phyloP scores from a whole-genome alignment of 2,329 filamentous ascomycete genomes.

The Byssothecium circinans region DNA sequence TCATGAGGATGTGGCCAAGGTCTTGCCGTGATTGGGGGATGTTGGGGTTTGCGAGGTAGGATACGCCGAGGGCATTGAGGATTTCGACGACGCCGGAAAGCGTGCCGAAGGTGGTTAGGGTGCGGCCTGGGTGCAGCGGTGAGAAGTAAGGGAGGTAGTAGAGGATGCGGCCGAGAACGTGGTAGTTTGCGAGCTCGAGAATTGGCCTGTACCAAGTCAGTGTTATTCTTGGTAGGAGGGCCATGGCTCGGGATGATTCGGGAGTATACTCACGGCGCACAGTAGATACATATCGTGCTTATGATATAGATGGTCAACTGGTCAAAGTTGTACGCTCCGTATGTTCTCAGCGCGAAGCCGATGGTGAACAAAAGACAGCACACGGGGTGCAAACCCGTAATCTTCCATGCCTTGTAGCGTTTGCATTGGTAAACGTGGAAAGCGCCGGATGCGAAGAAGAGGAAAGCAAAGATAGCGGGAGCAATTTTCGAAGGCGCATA shows the following conservation, averaged over 20 bases:
- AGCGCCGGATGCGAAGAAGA: conserved; percentile 48
- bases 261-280: conserved; percentile 32
- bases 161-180: conserved; percentile 59
- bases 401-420: conserved; percentile 57
- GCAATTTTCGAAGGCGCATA: conserved; percentile 57
- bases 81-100: conserved; percentile 54
- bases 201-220: conserved; percentile 12
- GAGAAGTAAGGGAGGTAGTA: conserved; percentile 61
- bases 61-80: conserved; percentile 54
- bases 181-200: conserved; percentile 56
- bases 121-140: conserved; percentile 57
- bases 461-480: conserved; percentile 53
- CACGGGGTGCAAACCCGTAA: conserved; percentile 57
- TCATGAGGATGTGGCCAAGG: conserved; percentile 50
- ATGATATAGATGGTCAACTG: conserved; percentile 44
- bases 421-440: conserved; percentile 56
- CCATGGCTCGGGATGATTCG: too few relatives aligned
- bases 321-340: conserved; percentile 54
- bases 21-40: conserved; percentile 36
- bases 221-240: background rate
- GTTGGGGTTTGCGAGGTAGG: conserved; percentile 43
- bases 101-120: conserved; percentile 59
- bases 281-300: conserved; percentile 38
- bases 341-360: conserved; percentile 58
- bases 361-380: conserved; percentile 56